Evolutionary conservation across 768 basidiomycete species (phyloP).

Genomic region (Tephrocybe rancida): DNA sequence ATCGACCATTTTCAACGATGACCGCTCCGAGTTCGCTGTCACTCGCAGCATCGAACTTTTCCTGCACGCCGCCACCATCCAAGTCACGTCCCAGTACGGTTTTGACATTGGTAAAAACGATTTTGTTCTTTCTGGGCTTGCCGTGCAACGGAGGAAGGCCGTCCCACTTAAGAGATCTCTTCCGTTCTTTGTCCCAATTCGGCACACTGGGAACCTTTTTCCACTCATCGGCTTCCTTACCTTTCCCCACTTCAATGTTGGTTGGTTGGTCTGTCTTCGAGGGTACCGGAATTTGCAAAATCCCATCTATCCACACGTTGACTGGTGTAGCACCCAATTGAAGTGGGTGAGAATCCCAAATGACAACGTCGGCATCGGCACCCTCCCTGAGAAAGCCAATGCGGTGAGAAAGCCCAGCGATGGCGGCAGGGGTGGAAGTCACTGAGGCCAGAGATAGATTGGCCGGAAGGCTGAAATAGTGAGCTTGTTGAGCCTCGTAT

Average conservation of each 20-base stretch:
- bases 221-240: conserved; percentile 45
- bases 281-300: conserved; percentile 64
- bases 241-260: conserved; percentile 46
- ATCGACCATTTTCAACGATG: conserved; percentile 49
- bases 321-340: conserved; percentile 72
- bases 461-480: conserved; percentile 64
- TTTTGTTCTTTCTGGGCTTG: conserved; percentile 31
- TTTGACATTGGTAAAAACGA: conserved; percentile 71
- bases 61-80: conserved; percentile 31
- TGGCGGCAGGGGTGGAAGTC: conserved; percentile 65
- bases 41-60: conserved; percentile 27
- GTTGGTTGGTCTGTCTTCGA: conserved; percentile 35
- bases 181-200: conserved; percentile 65
- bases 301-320: conserved; percentile 86
- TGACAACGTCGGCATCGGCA: conserved; percentile 69
- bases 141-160: conserved; percentile 67
- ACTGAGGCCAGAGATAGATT: conserved; percentile 64
- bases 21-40: conserved; percentile 32
- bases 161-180: conserved; percentile 60
- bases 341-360: conserved; percentile 80
- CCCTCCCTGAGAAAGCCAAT: conserved; percentile 65
- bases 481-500: conserved; percentile 72
- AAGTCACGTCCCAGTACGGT: conserved; percentile 42
- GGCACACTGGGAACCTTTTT: conserved; percentile 54
- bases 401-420: conserved; percentile 74